Base-by-base conservation (phyloP, 1,139 yeast genomes). In the Ashbya aceris region DNA sequence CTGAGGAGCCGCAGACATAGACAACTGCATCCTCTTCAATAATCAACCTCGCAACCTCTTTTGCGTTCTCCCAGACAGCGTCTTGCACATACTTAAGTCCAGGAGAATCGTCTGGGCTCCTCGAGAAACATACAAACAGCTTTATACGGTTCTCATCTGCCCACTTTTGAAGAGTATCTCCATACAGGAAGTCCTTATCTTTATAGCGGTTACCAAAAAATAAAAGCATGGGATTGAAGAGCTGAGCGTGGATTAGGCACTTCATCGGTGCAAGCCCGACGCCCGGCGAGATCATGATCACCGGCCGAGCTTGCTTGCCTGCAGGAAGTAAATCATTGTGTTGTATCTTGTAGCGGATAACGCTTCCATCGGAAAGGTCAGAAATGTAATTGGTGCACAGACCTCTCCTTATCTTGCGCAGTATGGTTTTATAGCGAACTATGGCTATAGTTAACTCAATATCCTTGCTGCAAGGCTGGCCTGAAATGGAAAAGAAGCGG, bases 191-290 rank as follows among this genome's bases (percentile, higher is more conserved):
- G 62, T 93, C 98, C 50, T 77, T 82, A 2, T 68, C 70, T 35
- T 68, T 68, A 50, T 64, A 71, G 45, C 98, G 68, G 61, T 85
- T 83, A 2, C 98, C 99, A 49, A 77, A 78, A 56, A 87, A 84
- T 33, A 91, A 63, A 38, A 76, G 53, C 2, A 66, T 62, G 28
- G 52, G 59, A 4, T 49, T 40, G 20, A 54, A 53, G 7, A 52
- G 38, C 1, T 65, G 47, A 1, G 59, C 45, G 4, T 49, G 45
- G 0, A 86, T 70, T 20, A 84, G 56, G 1, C 86, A 73, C 54
- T 83, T 74, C 73, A 87, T 77, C 1, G 96, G 96, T 0, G 97
- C 96, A 7, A 89, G 69, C 1, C 97, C 97, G 0, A 96, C 89
- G 7, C 96, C 97, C 0, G 96, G 93, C 0, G 91, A 79, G 6